Evolutionary conservation across 352 stramenopile genomes (phyloP), one percentile per base, ranked within the genome.

Genomic region (Elongisporangium senticosum): DNA sequence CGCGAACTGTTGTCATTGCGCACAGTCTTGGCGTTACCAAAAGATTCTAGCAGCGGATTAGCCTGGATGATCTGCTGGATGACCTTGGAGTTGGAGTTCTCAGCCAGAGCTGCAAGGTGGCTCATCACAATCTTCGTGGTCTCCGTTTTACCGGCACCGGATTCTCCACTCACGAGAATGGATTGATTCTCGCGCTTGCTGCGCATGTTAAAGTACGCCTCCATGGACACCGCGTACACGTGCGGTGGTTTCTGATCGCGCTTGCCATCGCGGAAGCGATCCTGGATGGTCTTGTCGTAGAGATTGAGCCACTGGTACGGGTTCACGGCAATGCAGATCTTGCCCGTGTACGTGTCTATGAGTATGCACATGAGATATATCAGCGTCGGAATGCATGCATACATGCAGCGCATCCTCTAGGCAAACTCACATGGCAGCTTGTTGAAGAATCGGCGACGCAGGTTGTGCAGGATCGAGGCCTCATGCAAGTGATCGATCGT

Each of bases 51-150:
- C 37, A 95, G 59, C 33, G 86, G 86, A 54, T 95, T 95, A 22
- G 90, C 90, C 68, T 98, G 87, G 47, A 99, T 91, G 57, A 99
- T 97, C 71, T 97, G 89, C 67, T 98, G 83, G 63, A 98, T 97
- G 51, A 98, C 83, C 59, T 94, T 89, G 10, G 81, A 90, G 56
- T 89, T 87, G 24, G 72, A 75, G 50, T 92, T 91, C n/a, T 79
- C 74, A 21, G 83, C 81, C 49, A 97, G 51, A 58, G 84, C 85
- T 0, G 91, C 90, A 47, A 99, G 72, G 65, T 98, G 95, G 52
- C 84, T 92, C 86, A 98, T 96, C 53, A 97, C 86, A 63, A 98
- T 97, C 74, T 98, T 99, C 17, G 96, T 97, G 11, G 95, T 98
- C 73, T 98, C 94, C 0, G 96, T 99, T 71, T 99, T 99, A 53